Evolutionary conservation across 306 rosid species (phyloP), one percentile per base, ranked within the genome.

Genomic region (Vicia faba): DNA sequence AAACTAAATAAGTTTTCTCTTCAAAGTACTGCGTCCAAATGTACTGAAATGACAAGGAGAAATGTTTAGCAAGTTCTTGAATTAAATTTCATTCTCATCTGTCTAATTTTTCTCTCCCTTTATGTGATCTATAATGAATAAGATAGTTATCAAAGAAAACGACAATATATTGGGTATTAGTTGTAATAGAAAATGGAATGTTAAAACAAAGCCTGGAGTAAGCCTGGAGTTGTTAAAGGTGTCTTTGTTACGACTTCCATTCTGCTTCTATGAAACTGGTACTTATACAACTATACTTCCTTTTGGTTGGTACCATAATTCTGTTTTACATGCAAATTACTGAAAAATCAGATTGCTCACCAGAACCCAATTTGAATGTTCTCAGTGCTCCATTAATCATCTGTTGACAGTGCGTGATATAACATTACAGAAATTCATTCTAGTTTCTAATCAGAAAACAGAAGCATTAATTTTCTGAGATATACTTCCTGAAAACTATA

Each of bases 301-400:
- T 39, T 20, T 25, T 58, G 19, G 49, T 36, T 49, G 69, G 41
- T n/a, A 39, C 59, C 15, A 14, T 28, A 57, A n/a, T 39, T 70
- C 13, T 70, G 18, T 46, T 43, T 45, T 60, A 23, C 40, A 43
- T 60, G 16, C 39, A 18, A 69, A 40, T 70, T 69, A 64, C 73
- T 28, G n/a, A 61, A 53, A 51, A 41, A 3, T 75, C 8, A 53
- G 29, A 61, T 41, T 61, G 45, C 58, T 41, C 33, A 8, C 46
- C 26, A 31, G 36, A 57, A 13, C 10, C 38, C 28, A 15, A 40
- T 26, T n/a, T 53, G 56, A 43, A 51, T 62, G 14, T 62, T 63
- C 16, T 40, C 29, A 5, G 18, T 19, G 46, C 45, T 41, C 40
- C 64, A 18, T 36, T 64, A 41, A 28, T 63, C 28, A 43, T 64